Base-by-base conservation (phyloP, 257 asterid species). In the Rehmannia glutinosa region DNA sequence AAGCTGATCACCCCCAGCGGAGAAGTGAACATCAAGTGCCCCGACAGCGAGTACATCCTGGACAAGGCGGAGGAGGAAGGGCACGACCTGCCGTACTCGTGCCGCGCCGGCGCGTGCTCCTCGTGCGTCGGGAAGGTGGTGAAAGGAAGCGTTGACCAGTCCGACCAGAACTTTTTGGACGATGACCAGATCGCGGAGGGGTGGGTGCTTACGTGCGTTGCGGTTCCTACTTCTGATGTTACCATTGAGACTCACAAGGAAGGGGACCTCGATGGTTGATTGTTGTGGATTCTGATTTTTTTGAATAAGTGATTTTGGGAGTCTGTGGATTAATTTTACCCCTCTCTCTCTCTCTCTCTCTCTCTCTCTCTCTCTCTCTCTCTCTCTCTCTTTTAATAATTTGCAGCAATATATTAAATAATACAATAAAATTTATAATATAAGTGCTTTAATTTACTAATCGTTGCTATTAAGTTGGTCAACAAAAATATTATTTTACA, bases 31-130 rank as follows among this genome's bases (percentile, higher is more conserved):
- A 75, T 84, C 75, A 60, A 73, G 1, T 78, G 88, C 78, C 67
- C 73, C 0, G 81, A 74, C 16, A 91, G 86, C 30, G 67, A 7
- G 0, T 84, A 82, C 95, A 75, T 91, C 69, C 83, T 91, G 1
- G 97, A 91, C 64, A 56, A 46, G 20, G 92, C 90, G 16, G 97
- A 91, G 78, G 91, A 91, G 19, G 2, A 1, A 0, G 97, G 91
- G 0, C 1, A 64, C 2, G 97, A 88, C 0, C 72, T 86, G 32
- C 96, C 97, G 0, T 88, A 71, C 85, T 86, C 96, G 0, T 91
- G 97, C 89, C 83, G 97, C 51, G 88, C 96, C 1, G 96, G 96
- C 0, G 79, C 97, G 0, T 91, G 97, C 82, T 91, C 96, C 51
- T 77, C 91, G 11, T 91, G 96, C 74, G 91, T 86, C 35, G 96